Base-by-base conservation (phyloP, 495 filamentous ascomycete species). In the Lophiotrema nucula region DNA sequence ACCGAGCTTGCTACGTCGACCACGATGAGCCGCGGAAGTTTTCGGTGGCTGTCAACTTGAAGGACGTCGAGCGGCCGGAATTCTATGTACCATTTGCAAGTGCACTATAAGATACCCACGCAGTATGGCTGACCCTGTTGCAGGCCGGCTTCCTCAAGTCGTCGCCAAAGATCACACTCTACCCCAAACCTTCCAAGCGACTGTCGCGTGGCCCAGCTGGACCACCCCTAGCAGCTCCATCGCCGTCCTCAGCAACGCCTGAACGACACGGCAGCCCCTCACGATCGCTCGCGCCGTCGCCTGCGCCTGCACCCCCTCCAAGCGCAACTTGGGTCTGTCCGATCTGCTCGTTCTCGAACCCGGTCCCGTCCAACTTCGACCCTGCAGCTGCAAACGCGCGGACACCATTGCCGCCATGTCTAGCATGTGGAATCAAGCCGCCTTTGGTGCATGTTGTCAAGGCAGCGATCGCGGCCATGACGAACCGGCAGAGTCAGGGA, bases 311-410 rank as follows among this genome's bases (percentile, higher is more conserved):
- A 35, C 67, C 74, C 8, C 83, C 77, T 65, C 77, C 76, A 53
- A 81, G 76, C 66, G 91, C 88, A 3, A 96, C 92, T n/a, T 98
- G 93, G 93, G 85, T 98, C 42, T 98, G 95, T 75, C 87, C 89
- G 2, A 97, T 98, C 68, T 98, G 93, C 74, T 90, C 88, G 41
- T 92, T 96, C 68, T 95, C 93, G n/a, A 99, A 99, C 66, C 87
- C 89, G 0, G 82, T 97, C 1, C 91, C 93, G 0, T 88, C 88
- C 15, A 96, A 95, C 68, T 97, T 97, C 66, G 91, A 96, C 55
- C 84, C 88, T 0, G 76, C 84, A 1, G 86, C 86, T 2, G 88
- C 88, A 10, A 92, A 80, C 47, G 80, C 82, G 10, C 79, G 88
- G 47, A 90, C 85, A 1, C 82, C 88, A 33, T 72, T 97, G 23